phyloP scores from a whole-genome alignment of 2,329 filamentous ascomycete species.

The Diplodia seriata region DNA sequence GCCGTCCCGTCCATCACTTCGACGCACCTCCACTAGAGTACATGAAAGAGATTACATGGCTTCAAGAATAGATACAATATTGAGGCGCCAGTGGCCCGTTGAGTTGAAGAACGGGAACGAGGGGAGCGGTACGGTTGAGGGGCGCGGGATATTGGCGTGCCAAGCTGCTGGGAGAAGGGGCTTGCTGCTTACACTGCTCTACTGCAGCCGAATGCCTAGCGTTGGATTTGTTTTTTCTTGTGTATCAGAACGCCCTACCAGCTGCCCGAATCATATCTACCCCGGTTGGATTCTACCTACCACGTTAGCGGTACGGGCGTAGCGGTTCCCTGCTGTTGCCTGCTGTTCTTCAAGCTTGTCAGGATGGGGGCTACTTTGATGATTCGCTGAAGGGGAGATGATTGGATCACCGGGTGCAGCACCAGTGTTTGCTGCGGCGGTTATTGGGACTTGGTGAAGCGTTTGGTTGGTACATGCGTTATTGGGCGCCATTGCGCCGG shows the following conservation, averaged over 20 bases:
- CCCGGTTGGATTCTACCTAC: too few relatives aligned
- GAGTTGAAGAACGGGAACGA: neutral
- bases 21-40: neutral
- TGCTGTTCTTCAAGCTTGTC: too few relatives aligned
- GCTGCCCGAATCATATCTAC: too few relatives aligned
- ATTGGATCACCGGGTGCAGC: neutral
- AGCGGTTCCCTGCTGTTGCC: too few relatives aligned
- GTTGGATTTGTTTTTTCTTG: too few relatives aligned
- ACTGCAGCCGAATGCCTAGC: too few relatives aligned
- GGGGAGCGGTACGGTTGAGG: neutral
- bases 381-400: neutral
- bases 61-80: neutral
- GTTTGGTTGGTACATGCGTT: neutral
- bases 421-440: neutral
- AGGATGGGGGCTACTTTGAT: neutral
- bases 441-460: neutral
- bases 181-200: neutral
- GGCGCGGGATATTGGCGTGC: neutral
- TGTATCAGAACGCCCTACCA: too few relatives aligned
- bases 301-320: too few relatives aligned
- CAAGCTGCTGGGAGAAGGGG: neutral
- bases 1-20: neutral
- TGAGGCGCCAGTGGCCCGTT: neutral
- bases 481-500: neutral
- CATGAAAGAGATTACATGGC: neutral